Base-by-base conservation (phyloP, 2,329 filamentous ascomycete genomes). In the Epichloe glyceriae region DNA sequence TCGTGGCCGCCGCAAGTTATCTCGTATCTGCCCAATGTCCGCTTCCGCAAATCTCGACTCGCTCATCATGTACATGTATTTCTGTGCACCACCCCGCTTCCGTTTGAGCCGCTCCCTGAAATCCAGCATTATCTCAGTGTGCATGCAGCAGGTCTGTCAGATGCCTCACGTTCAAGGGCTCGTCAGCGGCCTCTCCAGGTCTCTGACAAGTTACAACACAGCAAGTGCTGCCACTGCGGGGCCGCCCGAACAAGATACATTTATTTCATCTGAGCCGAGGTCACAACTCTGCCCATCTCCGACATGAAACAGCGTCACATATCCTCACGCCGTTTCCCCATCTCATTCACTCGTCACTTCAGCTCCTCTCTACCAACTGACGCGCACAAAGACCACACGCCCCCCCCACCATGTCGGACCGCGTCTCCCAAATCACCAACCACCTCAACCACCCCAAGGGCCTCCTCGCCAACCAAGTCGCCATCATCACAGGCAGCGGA, bases 401-500 rank as follows among this genome's bases (percentile, higher is more conserved):
- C 26, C 5, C 11, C 48, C 5, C 11, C 48, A 43, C 48, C 26
- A 77, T 75, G 72, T 62, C 79, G 39, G 74, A 79, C 61, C 80
- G 85, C 55, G 71, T 86, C 47, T 72, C 76, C 40, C 87, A 93
- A 68, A 80, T 94, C 59, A 79, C 83, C 38, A 76, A 76, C 54
- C 88, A 94, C 67, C 79, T 95, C 60, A 90, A 88, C 71, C 91
- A 83, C 70, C 87, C 88, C 38, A 77, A 79, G 62, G 88, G 88
- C 52, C 73, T 95, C 65, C 79, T 95, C 50, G 78, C 78, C 33
- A 85, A 85, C 49, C 88, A 95, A 65, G 80, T 85, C 15, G 88
- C 88, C 61, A 94, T 95, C 65, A 85, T 95, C 64, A 95, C 89
- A 2, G 88, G 88, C 43, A 82, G 83, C 17, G 88, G 86, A 8